Percentiles rank a stretch among this genome's conserved stretches.
Conservation (phyloP, 2,329 filamentous ascomycete species). For the Diaporthe velutina region DNA sequence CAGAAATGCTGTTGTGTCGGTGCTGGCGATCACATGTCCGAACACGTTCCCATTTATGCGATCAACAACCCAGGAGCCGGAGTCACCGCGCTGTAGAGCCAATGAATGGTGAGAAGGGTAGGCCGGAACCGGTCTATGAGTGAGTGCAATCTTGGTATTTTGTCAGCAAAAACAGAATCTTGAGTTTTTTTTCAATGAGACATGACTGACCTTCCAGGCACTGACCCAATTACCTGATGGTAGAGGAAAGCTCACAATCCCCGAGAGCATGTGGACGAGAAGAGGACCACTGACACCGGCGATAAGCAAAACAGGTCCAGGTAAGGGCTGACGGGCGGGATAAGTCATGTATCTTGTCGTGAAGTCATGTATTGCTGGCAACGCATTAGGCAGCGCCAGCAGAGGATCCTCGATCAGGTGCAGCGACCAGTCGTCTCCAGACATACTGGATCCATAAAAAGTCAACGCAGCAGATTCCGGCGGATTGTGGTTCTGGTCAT, state of each 20-base stretch:
- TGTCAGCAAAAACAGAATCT: background rate
- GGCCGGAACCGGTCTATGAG: too few relatives aligned
- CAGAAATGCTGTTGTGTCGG: background rate
- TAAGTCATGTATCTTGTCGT: background rate
- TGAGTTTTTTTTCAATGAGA: background rate
- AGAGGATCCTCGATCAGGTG: background rate
- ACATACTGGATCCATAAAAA: background rate
- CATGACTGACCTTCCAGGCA: background rate
- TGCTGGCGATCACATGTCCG: background rate
- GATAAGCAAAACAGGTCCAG: background rate
- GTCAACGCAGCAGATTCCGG: background rate
- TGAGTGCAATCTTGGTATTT: background rate
- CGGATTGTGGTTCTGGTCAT: background rate
- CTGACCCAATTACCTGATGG: background rate
- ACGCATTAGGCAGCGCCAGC: background rate
- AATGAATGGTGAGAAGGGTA: background rate
- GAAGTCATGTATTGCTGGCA: background rate
- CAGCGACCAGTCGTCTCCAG: conserved; percentile 5
- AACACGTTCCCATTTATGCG: background rate
- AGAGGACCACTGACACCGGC: background rate
- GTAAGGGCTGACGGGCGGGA: background rate
- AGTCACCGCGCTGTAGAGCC: background rate
- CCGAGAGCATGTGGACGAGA: background rate
- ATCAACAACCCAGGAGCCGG: background rate
- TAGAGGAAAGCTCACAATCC: background rate